Evolutionary conservation across 1,139 yeast species (phyloP), one percentile per base, ranked within the genome.

Genomic region (Kodamaea sp.): DNA sequence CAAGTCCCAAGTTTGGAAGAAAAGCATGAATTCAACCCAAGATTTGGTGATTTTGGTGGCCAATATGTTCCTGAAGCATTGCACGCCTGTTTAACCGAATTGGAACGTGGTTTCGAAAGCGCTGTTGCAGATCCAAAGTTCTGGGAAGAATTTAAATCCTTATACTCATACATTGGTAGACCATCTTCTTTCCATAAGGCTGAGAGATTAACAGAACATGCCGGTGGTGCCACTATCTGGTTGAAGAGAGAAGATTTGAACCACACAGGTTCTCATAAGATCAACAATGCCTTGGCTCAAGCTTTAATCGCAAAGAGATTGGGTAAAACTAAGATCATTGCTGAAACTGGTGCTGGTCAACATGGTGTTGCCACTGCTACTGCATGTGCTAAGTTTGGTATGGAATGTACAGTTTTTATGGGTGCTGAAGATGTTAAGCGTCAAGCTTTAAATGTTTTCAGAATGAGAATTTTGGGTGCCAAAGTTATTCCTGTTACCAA

Each of bases 321-420:
- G 52, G 98, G 98, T 36, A 92, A 92, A 71, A 81, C 71, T 45
- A 81, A 85, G 53, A 79, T 92, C 46, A 92, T 92, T 60, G 99
- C 99, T 33, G 99, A 92, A 70, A 92, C 99, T 33, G 99, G 99
- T 64, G 99, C 99, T 39, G 99, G 99, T 47, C 99, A 92, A 71
- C 99, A 92, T 61, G 99, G 99, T 70, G 99, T 92, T 32, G 99
- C 99, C 34, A 92, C 98, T 42, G 99, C 99, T 25, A 92, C 98
- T 41, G 97, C 96, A 0, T 90, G 96, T 68, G 99, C 99, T 50
- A 94, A 92, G 63, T 92, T 92, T 54, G 98, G 98, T 38, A 63
- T 92, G 65, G 80, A 85, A 59, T 92, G 98, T 71, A 87, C 88
- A n/a, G 95, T 92, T 29, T 92, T 80, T 58, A 92, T 92, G 99